Evolutionary conservation across 2,329 filamentous ascomycete genomes (phyloP), one percentile per base, ranked within the genome.

Genomic region (Botrytis byssoidea): DNA sequence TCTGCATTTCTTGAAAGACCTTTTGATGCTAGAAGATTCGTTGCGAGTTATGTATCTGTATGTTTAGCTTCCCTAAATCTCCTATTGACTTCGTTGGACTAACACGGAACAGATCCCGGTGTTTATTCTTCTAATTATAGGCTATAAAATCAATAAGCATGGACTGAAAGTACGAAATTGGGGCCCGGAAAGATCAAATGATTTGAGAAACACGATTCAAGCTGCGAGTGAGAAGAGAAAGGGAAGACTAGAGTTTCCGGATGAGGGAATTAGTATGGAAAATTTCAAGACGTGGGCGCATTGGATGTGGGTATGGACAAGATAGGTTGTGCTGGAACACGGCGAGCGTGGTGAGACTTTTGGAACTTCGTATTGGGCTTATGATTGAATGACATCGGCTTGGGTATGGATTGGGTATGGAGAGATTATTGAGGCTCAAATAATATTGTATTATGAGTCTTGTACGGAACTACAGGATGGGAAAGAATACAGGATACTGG

Each of bases 11-110:
- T 83, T 8, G 76, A 77, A 65, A 75, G 78, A 20, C 83, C 83
- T 0, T 83, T 84, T 74, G 81, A 81, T 74, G 75, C 77, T 10
- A 77, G 81, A 42, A 79, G 78, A 40, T 84, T 84, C 71, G 74
- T 84, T 25, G 80, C 83, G 8, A 82, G 82, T 0, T 84, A 84
- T 73, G 82, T 84, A 72, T 82, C 82, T 40, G 82, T 84, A 80
- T 79, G 81, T 80, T 60, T 8, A 51, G 55, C 40, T 55, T 32
- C 57, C 40, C 35, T 20, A 8, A 29, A 7, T 20, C 51, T 32
- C 32, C 29, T 40, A 6, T 29, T 37, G 48, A 55, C n/a, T 57
- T 57, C 9, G 6, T 32, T 29, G n/a, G n/a, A 29, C 63, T 66
- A 48, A 66, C 22, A 35, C 3, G 0, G 14, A 35, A 8, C 3